A percentile compares a stretch with the other conserved stretches of the same genome.
Conservation (phyloP, 805 yeast species). For the Candida succiphila region DNA sequence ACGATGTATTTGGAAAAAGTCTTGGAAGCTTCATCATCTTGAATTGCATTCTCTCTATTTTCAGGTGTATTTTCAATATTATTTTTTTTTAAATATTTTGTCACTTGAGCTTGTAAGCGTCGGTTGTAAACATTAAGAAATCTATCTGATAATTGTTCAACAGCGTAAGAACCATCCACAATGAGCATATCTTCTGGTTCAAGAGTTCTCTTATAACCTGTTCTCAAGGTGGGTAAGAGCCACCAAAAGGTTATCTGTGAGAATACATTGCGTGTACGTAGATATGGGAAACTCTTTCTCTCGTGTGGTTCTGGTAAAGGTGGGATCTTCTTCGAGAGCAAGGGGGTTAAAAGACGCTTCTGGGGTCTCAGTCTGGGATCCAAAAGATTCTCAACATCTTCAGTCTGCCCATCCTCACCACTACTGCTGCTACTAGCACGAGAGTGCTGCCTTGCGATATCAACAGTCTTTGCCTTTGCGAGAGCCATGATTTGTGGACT, state of each 20-base stretch:
- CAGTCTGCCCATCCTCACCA: no score
- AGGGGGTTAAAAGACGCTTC: conserved; percentile 23
- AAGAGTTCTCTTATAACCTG: conserved; percentile 65
- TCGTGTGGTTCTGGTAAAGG: conserved; percentile 43
- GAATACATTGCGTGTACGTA: conserved; percentile 27
- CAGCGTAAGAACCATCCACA: conserved; percentile 31
- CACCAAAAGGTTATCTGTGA: conserved; percentile 49
- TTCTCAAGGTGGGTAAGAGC: conserved; percentile 52
- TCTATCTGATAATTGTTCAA: conserved; percentile 25
- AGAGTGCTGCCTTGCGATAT: no score
- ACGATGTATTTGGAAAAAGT: conserved; percentile 35
- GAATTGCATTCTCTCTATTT: conserved; percentile 20
- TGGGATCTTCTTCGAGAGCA: conserved; percentile 30
- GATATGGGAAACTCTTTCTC: conserved; percentile 34
- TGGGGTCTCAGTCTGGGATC: conserved; percentile 20
- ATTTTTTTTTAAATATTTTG: conserved; percentile 21
- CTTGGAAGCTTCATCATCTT: conserved; percentile 16
- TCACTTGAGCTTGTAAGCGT: conserved; percentile 21
- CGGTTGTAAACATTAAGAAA: conserved; percentile 26
- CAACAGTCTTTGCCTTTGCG: no score
- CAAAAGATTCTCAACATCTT: no score
- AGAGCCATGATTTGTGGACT: no score
- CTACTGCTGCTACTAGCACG: no score
- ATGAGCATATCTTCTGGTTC: conserved; percentile 54
- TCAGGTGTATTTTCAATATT: conserved; percentile 22